These are phyloP conservation scores for Discostella stelligeroides DNA, from an alignment of 108 stramenopile genomes.

Conservation along the genomic window DNA sequence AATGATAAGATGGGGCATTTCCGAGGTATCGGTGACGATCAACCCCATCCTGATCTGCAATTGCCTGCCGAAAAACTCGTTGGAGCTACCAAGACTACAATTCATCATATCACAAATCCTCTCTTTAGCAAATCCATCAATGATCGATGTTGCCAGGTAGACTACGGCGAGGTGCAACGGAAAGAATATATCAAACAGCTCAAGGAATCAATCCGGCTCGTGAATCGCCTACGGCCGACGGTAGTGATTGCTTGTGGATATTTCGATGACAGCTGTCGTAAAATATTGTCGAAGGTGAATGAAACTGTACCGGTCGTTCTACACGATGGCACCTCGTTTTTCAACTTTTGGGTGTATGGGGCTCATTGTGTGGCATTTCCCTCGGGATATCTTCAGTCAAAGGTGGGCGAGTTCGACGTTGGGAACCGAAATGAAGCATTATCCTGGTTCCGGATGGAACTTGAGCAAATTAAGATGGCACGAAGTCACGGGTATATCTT, in stretches of 20 bases:
- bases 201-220: slow-evolving; percentile 67
- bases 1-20: slow-evolving; percentile 82
- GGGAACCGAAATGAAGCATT: slow-evolving; percentile 40
- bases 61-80: slow-evolving; percentile 17
- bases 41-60: slow-evolving; percentile 38
- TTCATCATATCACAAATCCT: slow-evolving; percentile 71
- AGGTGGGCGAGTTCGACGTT: slow-evolving; percentile 1
- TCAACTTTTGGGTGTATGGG: slow-evolving; percentile 77
- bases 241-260: slow-evolving; percentile 70
- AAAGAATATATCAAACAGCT: slow-evolving; percentile 64
- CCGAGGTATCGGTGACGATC: slow-evolving; percentile 44
- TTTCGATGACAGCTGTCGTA: slow-evolving; percentile 61
- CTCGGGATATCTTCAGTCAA: slow-evolving; percentile 41
- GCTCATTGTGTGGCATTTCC: slow-evolving; percentile 65
- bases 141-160: slow-evolving; percentile 16
- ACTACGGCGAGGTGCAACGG: slow-evolving; percentile 42
- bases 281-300: slow-evolving; percentile 73
- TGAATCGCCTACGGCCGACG: slow-evolving; percentile 81
- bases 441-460: slow-evolving; percentile 74
- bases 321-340: slow-evolving; percentile 67
- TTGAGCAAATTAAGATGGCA: slow-evolving; percentile 80
- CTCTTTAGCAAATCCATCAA: slow-evolving; percentile 37
- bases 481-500: slow-evolving; percentile 75
- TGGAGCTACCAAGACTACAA: slow-evolving; percentile 40
- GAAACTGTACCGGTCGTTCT: slow-evolving; percentile 82